Evolutionary conservation across 2,329 filamentous ascomycete genomes (phyloP).

Genomic region (Cryphonectria japonica): DNA sequence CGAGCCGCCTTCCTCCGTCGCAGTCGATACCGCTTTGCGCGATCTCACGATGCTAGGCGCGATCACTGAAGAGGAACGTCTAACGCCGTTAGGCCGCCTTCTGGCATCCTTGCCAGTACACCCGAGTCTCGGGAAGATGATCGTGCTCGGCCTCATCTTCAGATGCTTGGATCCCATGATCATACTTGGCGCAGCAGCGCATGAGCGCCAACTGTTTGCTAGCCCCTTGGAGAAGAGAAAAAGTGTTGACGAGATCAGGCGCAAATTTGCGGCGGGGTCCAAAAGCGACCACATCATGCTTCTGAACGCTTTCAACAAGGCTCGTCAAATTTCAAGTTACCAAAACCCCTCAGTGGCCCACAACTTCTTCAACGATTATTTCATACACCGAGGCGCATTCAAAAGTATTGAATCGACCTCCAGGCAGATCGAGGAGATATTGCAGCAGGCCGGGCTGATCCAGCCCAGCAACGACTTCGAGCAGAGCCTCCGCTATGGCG

Average conservation of each 20-base stretch:
- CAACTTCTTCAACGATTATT: neutral
- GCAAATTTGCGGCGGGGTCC: neutral
- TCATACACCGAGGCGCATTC: constrained; percentile 39
- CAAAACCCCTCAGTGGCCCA: neutral
- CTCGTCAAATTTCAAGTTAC: neutral
- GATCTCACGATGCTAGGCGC: constrained; percentile 46
- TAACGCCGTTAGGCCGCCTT: constrained; percentile 49
- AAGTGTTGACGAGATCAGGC: neutral
- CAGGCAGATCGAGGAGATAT: constrained; percentile 42
- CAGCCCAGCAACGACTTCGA: constrained; percentile 15
- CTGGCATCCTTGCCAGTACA: constrained; percentile 42
- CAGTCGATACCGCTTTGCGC: constrained; percentile 43
- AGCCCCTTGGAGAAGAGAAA: neutral
- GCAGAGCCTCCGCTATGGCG: constrained; percentile 36
- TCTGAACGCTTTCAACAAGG: neutral
- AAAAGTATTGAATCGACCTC: constrained; percentile 40
- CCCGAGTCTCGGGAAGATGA: constrained; percentile 52
- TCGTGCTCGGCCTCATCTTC: constrained; percentile 54
- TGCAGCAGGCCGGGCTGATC: constrained; percentile 41
- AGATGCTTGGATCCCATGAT: constrained; percentile 55
- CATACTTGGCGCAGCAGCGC: constrained; percentile 40
- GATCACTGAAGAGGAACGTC: constrained; percentile 45
- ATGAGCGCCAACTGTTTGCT: constrained; percentile 19
- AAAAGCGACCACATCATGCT: constrained; percentile 7
- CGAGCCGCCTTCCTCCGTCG: constrained; percentile 45